phyloP scores from a whole-genome alignment of 179 eudicot genomes.

The Silene vulgaris region DNA sequence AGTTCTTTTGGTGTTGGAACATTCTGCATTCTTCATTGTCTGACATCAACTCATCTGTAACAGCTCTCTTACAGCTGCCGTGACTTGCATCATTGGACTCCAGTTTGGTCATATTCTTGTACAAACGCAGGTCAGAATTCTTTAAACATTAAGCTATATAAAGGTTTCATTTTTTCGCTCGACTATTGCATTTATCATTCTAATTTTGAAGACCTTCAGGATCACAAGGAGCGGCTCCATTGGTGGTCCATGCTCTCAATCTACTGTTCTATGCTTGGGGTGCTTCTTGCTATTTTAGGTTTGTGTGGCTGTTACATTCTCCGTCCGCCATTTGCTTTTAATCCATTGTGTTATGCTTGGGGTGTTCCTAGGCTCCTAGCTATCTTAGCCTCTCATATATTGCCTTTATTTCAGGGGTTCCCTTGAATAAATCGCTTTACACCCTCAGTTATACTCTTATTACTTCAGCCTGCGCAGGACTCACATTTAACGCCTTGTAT shows the following conservation, averaged over 20 bases:
- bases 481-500: slow-evolving; percentile 60
- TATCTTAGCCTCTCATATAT: not conserved
- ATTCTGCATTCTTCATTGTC: not conserved
- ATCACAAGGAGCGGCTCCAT: slow-evolving; percentile 60
- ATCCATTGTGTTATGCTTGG: too few species aligned
- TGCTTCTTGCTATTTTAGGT: slow-evolving; percentile 54
- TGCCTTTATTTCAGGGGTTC: slow-evolving; percentile 53
- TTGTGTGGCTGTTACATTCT: slow-evolving; percentile 21
- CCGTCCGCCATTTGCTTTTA: not conserved
- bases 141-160: not conserved
- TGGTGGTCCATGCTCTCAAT: slow-evolving; percentile 55
- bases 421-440: slow-evolving; percentile 67
- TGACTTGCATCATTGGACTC: slow-evolving; percentile 75
- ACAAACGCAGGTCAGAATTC: slow-evolving; percentile 49
- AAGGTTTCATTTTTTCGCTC: not conserved
- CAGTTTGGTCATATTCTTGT: slow-evolving; percentile 77
- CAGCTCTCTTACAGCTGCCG: slow-evolving; percentile 76
- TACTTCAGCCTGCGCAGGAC: slow-evolving; percentile 66
- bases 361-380: not conserved
- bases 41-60: not conserved
- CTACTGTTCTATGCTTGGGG: slow-evolving; percentile 41
- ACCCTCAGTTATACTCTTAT: slow-evolving; percentile 69
- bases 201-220: slow-evolving; percentile 38
- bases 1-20: not conserved
- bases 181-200: slow-evolving; percentile 1